A percentile compares a stretch with the other conserved stretches of the same genome.
Evolutionary conservation across 148 eudicot species (phyloP).

Genomic region (Oxyria digyna): DNA sequence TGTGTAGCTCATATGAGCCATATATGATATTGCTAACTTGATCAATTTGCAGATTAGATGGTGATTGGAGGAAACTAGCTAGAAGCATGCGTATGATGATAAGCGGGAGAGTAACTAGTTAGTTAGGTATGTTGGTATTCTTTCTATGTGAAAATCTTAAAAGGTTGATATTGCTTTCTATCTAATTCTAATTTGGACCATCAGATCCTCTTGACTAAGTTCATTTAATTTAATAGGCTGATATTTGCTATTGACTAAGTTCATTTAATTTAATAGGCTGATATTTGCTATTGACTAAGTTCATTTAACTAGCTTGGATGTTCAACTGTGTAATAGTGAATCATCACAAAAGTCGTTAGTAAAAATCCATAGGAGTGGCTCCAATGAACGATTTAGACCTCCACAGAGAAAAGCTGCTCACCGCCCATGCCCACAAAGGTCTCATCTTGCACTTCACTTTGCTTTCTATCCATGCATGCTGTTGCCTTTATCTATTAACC

Average conservation of each 20-base stretch:
- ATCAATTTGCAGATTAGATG: neutral
- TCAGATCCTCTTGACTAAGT: neutral
- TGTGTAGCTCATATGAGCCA: neutral
- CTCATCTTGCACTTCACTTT: neutral
- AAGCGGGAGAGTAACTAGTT: neutral
- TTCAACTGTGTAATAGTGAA: neutral
- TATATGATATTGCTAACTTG: neutral
- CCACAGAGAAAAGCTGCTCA: conserved; percentile 1
- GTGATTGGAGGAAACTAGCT: neutral
- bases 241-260: neutral
- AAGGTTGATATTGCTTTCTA: too few relatives aligned
- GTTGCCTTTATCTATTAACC: neutral
- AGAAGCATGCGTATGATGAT: neutral
- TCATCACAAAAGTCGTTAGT: neutral
- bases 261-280: neutral
- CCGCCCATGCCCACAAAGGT: neutral
- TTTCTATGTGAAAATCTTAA: too few relatives aligned
- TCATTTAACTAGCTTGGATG: neutral
- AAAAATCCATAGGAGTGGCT: neutral
- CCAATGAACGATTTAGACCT: neutral
- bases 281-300: neutral
- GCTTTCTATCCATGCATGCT: neutral
- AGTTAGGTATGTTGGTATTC: neutral
- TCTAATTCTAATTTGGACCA: too few relatives aligned
- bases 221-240: neutral